Base-by-base conservation (phyloP, 2,329 filamentous ascomycete species). In the Colletotrichum sp. region DNA sequence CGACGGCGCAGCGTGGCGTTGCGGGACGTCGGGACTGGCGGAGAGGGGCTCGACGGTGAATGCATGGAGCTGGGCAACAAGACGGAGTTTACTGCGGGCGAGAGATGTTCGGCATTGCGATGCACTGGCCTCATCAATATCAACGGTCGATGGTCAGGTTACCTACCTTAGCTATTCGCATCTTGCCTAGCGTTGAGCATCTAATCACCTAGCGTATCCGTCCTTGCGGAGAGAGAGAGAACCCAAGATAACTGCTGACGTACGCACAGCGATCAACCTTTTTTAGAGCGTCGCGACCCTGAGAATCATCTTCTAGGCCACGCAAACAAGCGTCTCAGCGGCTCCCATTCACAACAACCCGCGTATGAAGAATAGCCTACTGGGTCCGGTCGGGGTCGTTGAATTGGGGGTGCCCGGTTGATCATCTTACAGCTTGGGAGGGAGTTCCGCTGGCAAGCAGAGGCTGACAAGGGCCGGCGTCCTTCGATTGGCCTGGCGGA, bases 1-100 rank as follows among this genome's bases (percentile, higher is more conserved):
- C 30, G 32, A 63, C n/a, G 63, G 44, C 30, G n/a, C 39, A 62
- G 72, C 69, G 63, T 75, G 69, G 72, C 72, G 69, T 68, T 21
- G 55, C 55, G 63, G 68, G 55, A 67, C 72, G 32, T 18, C 62
- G 62, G 68, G 62, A 68, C 68, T 62, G 63, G 72, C 67, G 72
- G 60, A 71, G 60, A 63, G 60, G 60, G 26, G 55, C 24, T 30
- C 55, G 24, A 49, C 16, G 12, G 30, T 66, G 36, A 26, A 52
- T 52, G 44, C 44, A 21, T 49, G 44, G 44, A 49, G 16, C 44
- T 49, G 44, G 44, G 44, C 44, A 49, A 49, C 44, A 49, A 49
- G n/a, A 49, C 44, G 44, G 18, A 49, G 44, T 21, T 21, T 49
- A 49, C 44, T 13, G 44, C 44, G 44, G 44, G 44, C 44, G 10